Base-by-base conservation (phyloP, 73 alveolate genomes). In the Durusdinium trenchii region DNA sequence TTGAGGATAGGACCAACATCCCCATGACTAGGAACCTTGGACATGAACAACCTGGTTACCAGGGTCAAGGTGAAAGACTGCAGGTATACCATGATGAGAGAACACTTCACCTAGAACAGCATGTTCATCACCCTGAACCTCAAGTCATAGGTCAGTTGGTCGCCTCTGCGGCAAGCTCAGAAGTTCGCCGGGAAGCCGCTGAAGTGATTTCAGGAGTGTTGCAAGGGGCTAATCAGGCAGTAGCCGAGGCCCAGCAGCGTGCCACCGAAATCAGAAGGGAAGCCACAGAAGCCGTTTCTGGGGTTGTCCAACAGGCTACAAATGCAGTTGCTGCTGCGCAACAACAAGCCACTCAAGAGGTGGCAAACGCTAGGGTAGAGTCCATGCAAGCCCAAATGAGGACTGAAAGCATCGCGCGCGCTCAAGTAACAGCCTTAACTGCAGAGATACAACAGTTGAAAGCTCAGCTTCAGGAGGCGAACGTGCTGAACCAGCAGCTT, bases 311-410 rank as follows among this genome's bases (percentile, higher is more conserved):
- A 35, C 47, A 23, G 82, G 82, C 82, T 32, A n/a, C 10, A 46
- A 40, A 69, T 32, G 82, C n/a, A 23, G 40, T 23, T 16, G 45
- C 10, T 35, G 82, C n/a, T n/a, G n/a, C n/a, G n/a, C n/a, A n/a
- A n/a, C n/a, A n/a, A n/a, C n/a, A 69, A 16, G 82, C 82, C n/a
- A 35, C 47, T 69, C 82, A 69, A 69, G 82, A 40, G n/a, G 82
- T 69, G 40, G 82, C 82, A 32, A 32, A 23, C n/a, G 82, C 82
- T 23, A 26, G 82, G 82, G 40, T 46, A 35, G 45, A 69, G n/a
- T 40, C 82, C 3, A 9, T 35, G 16, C 47, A 16, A n/a, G 82
- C 32, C 32, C 23, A 40, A 69, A n/a, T n/a, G n/a, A n/a, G n/a
- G n/a, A n/a, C n/a, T n/a, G n/a, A n/a, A n/a, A n/a, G n/a, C n/a